These are phyloP conservation scores for Cavenderia fasciculata DNA, from an alignment of 78 protist species.

Conservation along the genomic window DNA sequence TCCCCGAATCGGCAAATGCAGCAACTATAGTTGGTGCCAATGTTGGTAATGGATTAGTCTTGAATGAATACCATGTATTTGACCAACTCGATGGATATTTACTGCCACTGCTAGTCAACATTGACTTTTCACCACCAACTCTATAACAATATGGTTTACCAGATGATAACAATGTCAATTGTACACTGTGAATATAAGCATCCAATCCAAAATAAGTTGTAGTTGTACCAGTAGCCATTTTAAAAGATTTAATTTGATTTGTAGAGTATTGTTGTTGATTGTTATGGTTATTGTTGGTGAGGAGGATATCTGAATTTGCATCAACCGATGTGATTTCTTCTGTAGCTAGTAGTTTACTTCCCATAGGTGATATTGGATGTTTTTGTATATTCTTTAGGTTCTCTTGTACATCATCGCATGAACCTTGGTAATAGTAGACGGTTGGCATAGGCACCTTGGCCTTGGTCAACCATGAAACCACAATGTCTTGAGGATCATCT, in stretches of 20 bases:
- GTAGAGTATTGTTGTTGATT: neutral
- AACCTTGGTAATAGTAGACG: constrained; percentile 47
- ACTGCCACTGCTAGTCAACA: neutral
- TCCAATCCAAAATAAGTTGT: constrained; percentile 10
- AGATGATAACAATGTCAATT: neutral
- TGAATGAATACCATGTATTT: constrained; percentile 23
- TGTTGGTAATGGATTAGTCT: constrained; percentile 13
- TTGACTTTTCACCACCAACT: constrained; percentile 37
- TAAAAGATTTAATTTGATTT: neutral
- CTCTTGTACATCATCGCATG: neutral
- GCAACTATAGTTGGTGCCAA: constrained; percentile 8
- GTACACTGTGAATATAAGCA: constrained; percentile 42
- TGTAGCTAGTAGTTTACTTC: neutral
- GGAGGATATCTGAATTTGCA: no score
- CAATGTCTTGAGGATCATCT: constrained; percentile 22
- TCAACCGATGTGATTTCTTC: no score
- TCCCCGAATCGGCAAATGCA: constrained; percentile 63
- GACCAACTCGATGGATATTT: constrained; percentile 15
- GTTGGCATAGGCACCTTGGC: neutral
- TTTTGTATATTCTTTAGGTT: neutral
- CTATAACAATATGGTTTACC: constrained; percentile 35
- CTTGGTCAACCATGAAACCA: constrained; percentile 45
- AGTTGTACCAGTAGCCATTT: constrained; percentile 21
- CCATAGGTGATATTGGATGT: neutral
- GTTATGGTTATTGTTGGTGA: neutral